A percentile compares a stretch with the other conserved stretches of the same genome.
Evolutionary conservation across 108 stramenopile species (phyloP).

Genomic region (Mayamaea pseudoterrestris): DNA sequence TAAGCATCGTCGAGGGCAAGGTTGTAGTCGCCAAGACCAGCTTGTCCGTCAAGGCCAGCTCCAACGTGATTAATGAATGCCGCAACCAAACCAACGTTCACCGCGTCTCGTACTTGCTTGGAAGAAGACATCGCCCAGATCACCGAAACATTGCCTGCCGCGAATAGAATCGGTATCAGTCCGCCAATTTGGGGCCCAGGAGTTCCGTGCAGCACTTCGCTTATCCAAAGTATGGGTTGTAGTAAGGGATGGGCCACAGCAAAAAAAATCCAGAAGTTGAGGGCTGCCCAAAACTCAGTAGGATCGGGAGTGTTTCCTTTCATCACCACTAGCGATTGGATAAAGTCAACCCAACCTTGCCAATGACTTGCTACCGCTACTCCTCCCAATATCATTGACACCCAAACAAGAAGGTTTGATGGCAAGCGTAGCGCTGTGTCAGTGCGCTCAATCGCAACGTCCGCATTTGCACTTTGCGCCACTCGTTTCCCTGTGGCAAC

Average conservation of each 20-base stretch:
- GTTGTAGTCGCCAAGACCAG: slow-evolving; percentile 75
- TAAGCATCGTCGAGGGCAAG: slow-evolving; percentile 79
- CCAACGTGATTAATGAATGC: slow-evolving; percentile 74
- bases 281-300: slow-evolving; percentile 60
- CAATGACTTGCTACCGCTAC: slow-evolving; percentile 47
- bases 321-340: slow-evolving; percentile 54
- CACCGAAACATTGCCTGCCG: slow-evolving; percentile 53
- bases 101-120: slow-evolving; percentile 43
- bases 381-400: slow-evolving; percentile 34
- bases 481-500: slow-evolving; percentile 12
- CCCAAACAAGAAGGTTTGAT: slow-evolving; percentile 28
- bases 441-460: slow-evolving; percentile 4
- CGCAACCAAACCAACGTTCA: slow-evolving; percentile 58
- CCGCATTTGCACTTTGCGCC: slow-evolving; percentile 2
- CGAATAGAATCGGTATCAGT: slow-evolving; percentile 63
- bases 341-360: slow-evolving; percentile 56
- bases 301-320: slow-evolving; percentile 54
- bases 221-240: slow-evolving; percentile 81
- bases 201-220: slow-evolving; percentile 79
- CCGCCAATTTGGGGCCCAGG: slow-evolving; percentile 61
- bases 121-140: slow-evolving; percentile 30
- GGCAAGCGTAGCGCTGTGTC: slow-evolving; percentile 18
- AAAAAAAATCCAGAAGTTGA: slow-evolving; percentile 92
- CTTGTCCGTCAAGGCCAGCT: slow-evolving; percentile 72
- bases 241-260: slow-evolving; percentile 80